Evolutionary conservation across 371 early-diverging fungal species (phyloP).

Genomic region (Thermomucor indicae-seudaticae): DNA sequence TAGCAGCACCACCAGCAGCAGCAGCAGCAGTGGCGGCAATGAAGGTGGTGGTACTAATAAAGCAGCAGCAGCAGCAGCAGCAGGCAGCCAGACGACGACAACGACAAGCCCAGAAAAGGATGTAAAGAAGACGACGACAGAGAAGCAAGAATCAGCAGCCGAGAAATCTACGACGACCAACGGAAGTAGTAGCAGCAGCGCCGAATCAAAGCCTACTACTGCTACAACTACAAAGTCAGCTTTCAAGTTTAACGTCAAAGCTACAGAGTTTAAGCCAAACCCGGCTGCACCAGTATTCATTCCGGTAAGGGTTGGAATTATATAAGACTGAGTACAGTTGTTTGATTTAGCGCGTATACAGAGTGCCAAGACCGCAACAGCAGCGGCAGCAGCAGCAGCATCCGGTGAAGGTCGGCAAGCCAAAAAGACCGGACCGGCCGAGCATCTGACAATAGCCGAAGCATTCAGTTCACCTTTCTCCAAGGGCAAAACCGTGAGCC

Average conservation of each 20-base stretch:
- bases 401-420: not conserved
- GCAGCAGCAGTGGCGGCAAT: not conserved
- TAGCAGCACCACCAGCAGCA: not conserved
- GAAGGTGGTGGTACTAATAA: too few relatives aligned
- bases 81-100: not conserved
- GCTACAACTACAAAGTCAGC: slow-evolving; percentile 16
- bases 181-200: too few relatives aligned
- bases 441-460: slow-evolving; percentile 22
- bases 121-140: not conserved
- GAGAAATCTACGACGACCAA: not conserved
- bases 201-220: not conserved
- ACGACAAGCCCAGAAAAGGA: not conserved
- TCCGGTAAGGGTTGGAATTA: slow-evolving; percentile 41
- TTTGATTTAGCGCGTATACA: not conserved
- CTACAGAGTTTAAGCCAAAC: slow-evolving; percentile 67
- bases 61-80: not conserved
- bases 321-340: not conserved
- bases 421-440: not conserved
- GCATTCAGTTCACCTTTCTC: slow-evolving; percentile 31
- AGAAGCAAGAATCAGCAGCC: not conserved
- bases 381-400: not conserved
- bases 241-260: slow-evolving; percentile 84
- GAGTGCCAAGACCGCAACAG: not conserved
- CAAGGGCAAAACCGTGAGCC: slow-evolving; percentile 17
- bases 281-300: slow-evolving; percentile 42